Evolutionary conservation across 1,284 basidiomycete species (phyloP), one percentile per base, ranked within the genome.

Genomic region (Chondrostereum purpureum): DNA sequence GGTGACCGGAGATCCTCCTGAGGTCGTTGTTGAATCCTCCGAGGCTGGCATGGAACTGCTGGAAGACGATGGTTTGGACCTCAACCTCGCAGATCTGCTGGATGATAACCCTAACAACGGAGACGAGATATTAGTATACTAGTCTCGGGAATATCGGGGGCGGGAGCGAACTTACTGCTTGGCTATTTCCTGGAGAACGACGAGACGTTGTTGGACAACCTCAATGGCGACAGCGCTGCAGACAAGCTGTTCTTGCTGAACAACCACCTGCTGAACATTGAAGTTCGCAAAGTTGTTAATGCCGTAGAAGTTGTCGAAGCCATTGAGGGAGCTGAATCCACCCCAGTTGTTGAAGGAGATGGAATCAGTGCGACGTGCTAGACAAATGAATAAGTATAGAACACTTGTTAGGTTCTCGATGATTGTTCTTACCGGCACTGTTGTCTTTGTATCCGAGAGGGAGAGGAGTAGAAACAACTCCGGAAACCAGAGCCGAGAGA

Each of bases 21-120:
- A 64, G 51, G 47, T 64, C 61, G 43, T 53, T 43, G 51, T 49
- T 53, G 55, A 62, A 64, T 17, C 49, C 44, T 23, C 54, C 53
- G 39, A 59, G 20, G 19, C 37, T 39, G 37, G 57, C 51, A 47
- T 58, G 53, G 51, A 55, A 59, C 45, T 61, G 59, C 41, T 59
- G 47, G 42, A 61, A 58, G 19, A 55, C 54, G 35, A 64, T 53
- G 24, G 53, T 61, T 50, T 64, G 62, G 20, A 58, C 58, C 43
- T 64, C 62, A 14, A 62, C 61, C 36, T 64, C 62, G 45, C 62
- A 64, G 40, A 60, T 57, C 21, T 57, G 54, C 43, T 62, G 59
- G 1, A 57, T 56, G 47, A 71, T 67, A 53, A 71, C 63, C 54
- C 66, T 66, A 39, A 33, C 36, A 49, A 48, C 21, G 18, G 42